These are phyloP conservation scores for Alternaria ethzedia DNA, from an alignment of 2,329 filamentous ascomycete species.

Conservation along the genomic window DNA sequence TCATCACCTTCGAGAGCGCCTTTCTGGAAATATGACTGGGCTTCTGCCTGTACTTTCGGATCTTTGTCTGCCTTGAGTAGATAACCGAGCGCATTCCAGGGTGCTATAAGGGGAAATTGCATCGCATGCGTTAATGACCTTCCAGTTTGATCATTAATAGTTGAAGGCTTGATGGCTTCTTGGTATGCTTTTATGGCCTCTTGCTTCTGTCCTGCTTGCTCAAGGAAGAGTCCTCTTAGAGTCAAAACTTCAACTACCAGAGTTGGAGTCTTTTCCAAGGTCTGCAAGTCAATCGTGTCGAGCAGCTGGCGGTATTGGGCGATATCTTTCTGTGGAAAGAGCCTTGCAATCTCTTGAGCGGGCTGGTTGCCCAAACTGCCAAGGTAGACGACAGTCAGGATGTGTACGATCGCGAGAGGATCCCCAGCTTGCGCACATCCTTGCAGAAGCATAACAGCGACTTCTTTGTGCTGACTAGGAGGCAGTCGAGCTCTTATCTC, in stretches of 20 bases:
- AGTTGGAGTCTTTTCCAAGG: constrained; percentile 13
- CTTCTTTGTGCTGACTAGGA: constrained; percentile 30
- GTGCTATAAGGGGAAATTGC: constrained; percentile 32
- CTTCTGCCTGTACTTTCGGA: constrained; percentile 21
- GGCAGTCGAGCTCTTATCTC: constrained; percentile 26
- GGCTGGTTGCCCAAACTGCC: constrained; percentile 12
- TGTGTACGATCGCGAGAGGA: constrained; percentile 34
- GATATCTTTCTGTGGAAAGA: constrained; percentile 28
- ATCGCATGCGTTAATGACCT: constrained; percentile 25
- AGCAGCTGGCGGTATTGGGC: constrained; percentile 25
- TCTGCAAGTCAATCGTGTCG: constrained; percentile 23
- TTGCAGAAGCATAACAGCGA: constrained; percentile 29
- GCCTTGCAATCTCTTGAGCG: constrained; percentile 21
- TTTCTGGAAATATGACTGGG: constrained; percentile 40
- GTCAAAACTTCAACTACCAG: constrained; percentile 35
- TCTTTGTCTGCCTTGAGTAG: constrained; percentile 25
- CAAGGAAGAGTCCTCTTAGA: constrained; percentile 39
- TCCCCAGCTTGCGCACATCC: constrained; percentile 39
- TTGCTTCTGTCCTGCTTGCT: constrained; percentile 29
- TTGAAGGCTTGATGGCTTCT: constrained; percentile 25
- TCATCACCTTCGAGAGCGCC: constrained; percentile 52
- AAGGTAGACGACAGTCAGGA: constrained; percentile 35
- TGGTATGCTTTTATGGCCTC: constrained; percentile 31
- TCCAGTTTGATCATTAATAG: constrained; percentile 18
- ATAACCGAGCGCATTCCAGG: constrained; percentile 43